Evolutionary conservation across 192 early-diverging fungal species (phyloP).

Genomic region (Coemansia furcata): DNA sequence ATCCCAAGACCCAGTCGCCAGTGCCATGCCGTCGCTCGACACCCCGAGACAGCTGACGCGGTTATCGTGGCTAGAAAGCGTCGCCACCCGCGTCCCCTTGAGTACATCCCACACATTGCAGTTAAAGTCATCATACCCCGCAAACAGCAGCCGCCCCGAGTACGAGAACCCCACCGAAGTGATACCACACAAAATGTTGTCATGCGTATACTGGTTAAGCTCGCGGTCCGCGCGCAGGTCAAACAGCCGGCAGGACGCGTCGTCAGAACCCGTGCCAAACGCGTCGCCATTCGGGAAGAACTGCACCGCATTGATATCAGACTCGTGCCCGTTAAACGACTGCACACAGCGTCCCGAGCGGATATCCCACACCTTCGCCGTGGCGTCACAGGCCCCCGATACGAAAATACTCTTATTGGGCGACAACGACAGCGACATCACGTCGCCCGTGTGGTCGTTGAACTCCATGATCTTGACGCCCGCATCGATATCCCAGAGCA

Average conservation of each 20-base stretch:
- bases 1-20: constrained; percentile 99
- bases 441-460: constrained; percentile 97
- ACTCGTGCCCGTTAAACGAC: constrained; percentile 97
- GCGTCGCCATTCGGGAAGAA: constrained; percentile 99
- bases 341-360: constrained; percentile 94
- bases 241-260: constrained; percentile 96
- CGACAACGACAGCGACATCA: constrained; percentile 94
- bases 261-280: constrained; percentile 97
- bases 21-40: constrained; percentile 94
- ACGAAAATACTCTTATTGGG: constrained; percentile 97
- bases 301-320: constrained; percentile 98
- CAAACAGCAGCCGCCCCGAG: constrained; percentile 94
- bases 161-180: constrained; percentile 97
- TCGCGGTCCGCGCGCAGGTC: constrained; percentile 98
- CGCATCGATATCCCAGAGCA: constrained; percentile 99
- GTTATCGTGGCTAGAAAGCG: constrained; percentile 93
- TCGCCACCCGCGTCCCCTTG: constrained; percentile 91
- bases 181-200: constrained; percentile 98
- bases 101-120: constrained; percentile 99
- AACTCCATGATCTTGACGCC: constrained; percentile 97
- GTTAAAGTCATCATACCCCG: constrained; percentile 99
- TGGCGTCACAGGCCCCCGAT: constrained; percentile 97
- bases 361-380: constrained; percentile 99
- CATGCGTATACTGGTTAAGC: constrained; percentile 96
- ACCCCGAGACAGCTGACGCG: constrained; percentile 96